Evolutionary conservation across 1,284 basidiomycete species (phyloP), one percentile per base, ranked within the genome.

Genomic region (Ceratobasidium sp.): DNA sequence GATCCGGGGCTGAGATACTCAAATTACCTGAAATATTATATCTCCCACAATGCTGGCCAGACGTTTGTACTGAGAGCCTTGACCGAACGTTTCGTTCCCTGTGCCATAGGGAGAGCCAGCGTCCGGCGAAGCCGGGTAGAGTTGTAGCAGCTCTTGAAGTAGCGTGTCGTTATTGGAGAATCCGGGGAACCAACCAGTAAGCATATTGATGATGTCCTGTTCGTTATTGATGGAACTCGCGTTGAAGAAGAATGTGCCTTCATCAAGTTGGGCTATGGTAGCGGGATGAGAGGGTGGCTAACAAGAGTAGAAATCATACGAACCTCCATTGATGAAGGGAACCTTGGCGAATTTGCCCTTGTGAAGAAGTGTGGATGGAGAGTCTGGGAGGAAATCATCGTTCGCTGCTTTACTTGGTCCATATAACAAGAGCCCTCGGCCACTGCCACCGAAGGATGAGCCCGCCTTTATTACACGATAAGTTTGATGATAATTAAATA

Each of bases 301-400:
- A 8, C 23, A 18, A 35, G 50, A n/a, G 41, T n/a, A 9, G 44
- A 28, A 4, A 7, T 28, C 8, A 59, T 28, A 46, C 73, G 76
- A 46, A 47, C 75, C 74, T 23, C 82, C 81, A n/a, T 78, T 77
- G 58, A 83, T 80, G 73, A 80, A 82, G 0, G 82, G 81, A n/a
- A 80, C 78, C 26, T 78, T 76, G 0, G 77, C 76, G 61, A 81
- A 79, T 43, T 75, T 52, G 26, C 79, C 80, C 50, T 76, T 52
- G 8, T 73, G 72, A 18, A 82, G 63, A 41, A 82, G 75, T 26
- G 72, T 64, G 64, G 78, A 73, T n/a, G 82, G 78, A 4, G 77
- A 77, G 30, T 76, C 76, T 11, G 80, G 77, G 46, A 83, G 76
- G 21, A 81, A 49, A 52, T 78, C 78, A 11, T 81, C 82, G 62